A percentile compares a stretch with the other conserved stretches of the same genome.
Conservation (phyloP, 768 basidiomycete genomes). For the Pholiota conissans region DNA sequence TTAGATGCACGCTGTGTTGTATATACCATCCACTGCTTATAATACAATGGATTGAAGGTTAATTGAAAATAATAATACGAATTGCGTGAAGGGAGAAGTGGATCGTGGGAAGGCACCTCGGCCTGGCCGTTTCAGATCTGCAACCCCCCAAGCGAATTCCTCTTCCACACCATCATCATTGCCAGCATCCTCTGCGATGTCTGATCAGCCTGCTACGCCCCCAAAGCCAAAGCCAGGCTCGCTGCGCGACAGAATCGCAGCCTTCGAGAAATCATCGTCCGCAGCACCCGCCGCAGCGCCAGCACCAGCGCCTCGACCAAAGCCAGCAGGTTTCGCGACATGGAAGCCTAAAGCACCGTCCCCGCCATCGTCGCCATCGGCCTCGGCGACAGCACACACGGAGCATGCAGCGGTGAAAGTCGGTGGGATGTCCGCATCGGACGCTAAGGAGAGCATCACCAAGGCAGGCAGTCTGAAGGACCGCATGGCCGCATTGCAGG, state of each 20-base stretch:
- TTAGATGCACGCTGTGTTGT: neutral
- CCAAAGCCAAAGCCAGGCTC: slow-evolving; percentile 74
- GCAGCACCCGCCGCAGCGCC: slow-evolving; percentile 34
- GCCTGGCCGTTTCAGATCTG: neutral
- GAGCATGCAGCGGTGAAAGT: slow-evolving; percentile 20
- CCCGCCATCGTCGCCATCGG: slow-evolving; percentile 44
- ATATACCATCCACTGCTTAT: neutral
- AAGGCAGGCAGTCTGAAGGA: slow-evolving; percentile 84
- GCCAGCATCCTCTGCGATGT: slow-evolving; percentile 39
- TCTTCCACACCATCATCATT: slow-evolving; percentile 3
- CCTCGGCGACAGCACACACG: slow-evolving; percentile 20
- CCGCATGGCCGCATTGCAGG: slow-evolving; percentile 92
- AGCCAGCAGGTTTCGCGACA: slow-evolving; percentile 57
- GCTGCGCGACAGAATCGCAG: slow-evolving; percentile 85
- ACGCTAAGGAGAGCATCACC: slow-evolving; percentile 86
- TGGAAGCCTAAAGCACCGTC: slow-evolving; percentile 73
- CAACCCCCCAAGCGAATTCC: neutral
- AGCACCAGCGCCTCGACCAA: slow-evolving; percentile 57
- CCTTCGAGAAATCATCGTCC: slow-evolving; percentile 73
- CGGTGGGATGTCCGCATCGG: slow-evolving; percentile 74
- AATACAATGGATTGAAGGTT: neutral
- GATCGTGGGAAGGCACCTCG: slow-evolving; percentile 5
- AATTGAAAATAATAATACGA: neutral
- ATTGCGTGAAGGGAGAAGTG: neutral
- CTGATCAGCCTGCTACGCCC: slow-evolving; percentile 52